Evolutionary conservation across 805 yeast species (phyloP).

Genomic region (Metschnikowia proteae): DNA sequence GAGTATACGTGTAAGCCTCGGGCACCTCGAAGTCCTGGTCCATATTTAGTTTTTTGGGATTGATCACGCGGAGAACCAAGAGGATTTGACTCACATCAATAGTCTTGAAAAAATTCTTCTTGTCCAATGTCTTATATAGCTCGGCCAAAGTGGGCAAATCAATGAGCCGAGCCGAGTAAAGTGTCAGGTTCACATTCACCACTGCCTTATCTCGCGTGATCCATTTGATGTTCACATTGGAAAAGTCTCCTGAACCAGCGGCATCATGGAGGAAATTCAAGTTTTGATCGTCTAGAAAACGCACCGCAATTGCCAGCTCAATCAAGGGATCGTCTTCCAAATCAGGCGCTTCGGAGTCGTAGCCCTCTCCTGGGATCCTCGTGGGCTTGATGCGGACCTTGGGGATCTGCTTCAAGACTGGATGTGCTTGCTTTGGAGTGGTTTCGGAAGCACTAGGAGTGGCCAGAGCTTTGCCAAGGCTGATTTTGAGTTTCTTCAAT

Average conservation of each 20-base stretch:
- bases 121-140: slow-evolving; percentile 82
- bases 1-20: slow-evolving; percentile 28
- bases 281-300: slow-evolving; percentile 68
- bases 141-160: slow-evolving; percentile 88
- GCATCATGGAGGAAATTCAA: slow-evolving; percentile 72
- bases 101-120: slow-evolving; percentile 82
- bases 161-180: slow-evolving; percentile 81
- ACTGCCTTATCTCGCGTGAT: slow-evolving; percentile 77
- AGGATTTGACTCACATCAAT: slow-evolving; percentile 84
- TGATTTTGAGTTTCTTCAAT: slow-evolving; percentile 25
- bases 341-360: slow-evolving; percentile 95
- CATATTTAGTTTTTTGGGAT: slow-evolving; percentile 35
- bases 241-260: slow-evolving; percentile 71
- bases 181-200: slow-evolving; percentile 59
- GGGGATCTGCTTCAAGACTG: slow-evolving; percentile 28
- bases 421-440: slow-evolving; percentile 5
- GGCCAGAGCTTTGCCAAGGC: slow-evolving; percentile 15
- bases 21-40: slow-evolving; percentile 48
- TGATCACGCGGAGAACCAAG: slow-evolving; percentile 57
- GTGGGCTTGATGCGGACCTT: slow-evolving; percentile 53
- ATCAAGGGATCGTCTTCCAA: slow-evolving; percentile 90
- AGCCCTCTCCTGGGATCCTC: slow-evolving; percentile 88
- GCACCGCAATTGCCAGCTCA: slow-evolving; percentile 78
- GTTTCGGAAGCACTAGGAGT: slow-evolving; percentile 5
- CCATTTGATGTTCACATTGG: slow-evolving; percentile 75